A percentile compares a stretch with the other conserved stretches of the same genome.
These are phyloP conservation scores for Setaria italica DNA, from an alignment of 202 grass and related monocot genomes.

Conservation along the genomic window DNA sequence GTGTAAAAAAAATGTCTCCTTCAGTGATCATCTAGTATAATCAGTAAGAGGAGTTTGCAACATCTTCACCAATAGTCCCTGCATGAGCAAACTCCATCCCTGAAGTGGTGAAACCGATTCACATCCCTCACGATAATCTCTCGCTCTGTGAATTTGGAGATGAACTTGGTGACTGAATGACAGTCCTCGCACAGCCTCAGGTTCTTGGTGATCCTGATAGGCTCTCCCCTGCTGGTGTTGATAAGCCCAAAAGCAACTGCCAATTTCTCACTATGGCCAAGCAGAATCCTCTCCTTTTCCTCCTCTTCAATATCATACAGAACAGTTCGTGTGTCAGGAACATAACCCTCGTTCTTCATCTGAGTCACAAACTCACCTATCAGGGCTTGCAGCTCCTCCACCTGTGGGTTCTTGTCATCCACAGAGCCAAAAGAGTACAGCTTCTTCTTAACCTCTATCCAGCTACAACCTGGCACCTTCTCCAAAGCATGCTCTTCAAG, in stretches of 20 bases:
- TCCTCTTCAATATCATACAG: slow-evolving; percentile 72
- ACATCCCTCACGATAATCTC: slow-evolving; percentile 84
- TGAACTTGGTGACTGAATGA: slow-evolving; percentile 77
- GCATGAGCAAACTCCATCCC: slow-evolving; percentile 69
- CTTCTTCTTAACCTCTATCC: slow-evolving; percentile 93
- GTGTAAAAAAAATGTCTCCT: slow-evolving; percentile 7
- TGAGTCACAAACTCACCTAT: slow-evolving; percentile 70
- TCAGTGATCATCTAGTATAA: slow-evolving; percentile 35
- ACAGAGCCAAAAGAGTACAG: slow-evolving; percentile 67
- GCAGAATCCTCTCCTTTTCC: slow-evolving; percentile 80
- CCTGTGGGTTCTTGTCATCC: slow-evolving; percentile 70
- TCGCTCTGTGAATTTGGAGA: slow-evolving; percentile 68
- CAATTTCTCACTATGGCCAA: slow-evolving; percentile 81
- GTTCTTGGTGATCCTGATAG: slow-evolving; percentile 85
- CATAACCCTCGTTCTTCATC: slow-evolving; percentile 72
- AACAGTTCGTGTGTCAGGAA: slow-evolving; percentile 62
- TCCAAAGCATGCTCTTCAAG: slow-evolving; percentile 65
- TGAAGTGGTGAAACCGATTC: slow-evolving; percentile 78
- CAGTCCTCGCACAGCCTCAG: slow-evolving; percentile 78
- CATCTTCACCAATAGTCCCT: slow-evolving; percentile 74
- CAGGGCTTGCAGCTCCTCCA: slow-evolving; percentile 71
- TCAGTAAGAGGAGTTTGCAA: slow-evolving; percentile 32
- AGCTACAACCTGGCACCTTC: slow-evolving; percentile 87
- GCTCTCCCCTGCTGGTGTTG: slow-evolving; percentile 59
- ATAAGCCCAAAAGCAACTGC: slow-evolving; percentile 89